A percentile compares a stretch with the other conserved stretches of the same genome.
These are phyloP conservation scores for Citrullus colocynthis DNA, from an alignment of 306 rosid species.

Conservation along the genomic window DNA sequence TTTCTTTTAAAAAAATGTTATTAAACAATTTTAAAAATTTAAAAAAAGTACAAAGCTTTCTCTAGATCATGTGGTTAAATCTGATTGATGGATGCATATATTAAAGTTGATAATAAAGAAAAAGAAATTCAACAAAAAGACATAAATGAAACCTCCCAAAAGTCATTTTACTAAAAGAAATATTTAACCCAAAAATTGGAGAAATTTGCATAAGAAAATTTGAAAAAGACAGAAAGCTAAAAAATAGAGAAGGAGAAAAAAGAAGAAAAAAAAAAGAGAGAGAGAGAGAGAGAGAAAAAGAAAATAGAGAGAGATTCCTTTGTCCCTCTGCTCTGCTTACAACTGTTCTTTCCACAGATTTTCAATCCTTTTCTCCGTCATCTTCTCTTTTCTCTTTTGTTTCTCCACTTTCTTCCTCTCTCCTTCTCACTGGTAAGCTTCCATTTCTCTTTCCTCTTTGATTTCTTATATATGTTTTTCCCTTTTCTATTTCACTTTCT, in stretches of 20 bases:
- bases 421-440: conserved; percentile 18
- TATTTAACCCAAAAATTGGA: not conserved
- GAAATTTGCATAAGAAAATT: not conserved
- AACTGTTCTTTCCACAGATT: conserved; percentile 16
- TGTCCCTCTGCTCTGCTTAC: conserved; percentile 16
- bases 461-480: conserved; percentile 1
- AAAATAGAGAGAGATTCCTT: conserved; percentile 2
- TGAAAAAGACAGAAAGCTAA: conserved; percentile 16
- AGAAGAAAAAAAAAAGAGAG: not conserved
- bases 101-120: no score
- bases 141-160: no score
- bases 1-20: no score
- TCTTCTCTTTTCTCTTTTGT: not conserved
- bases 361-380: not conserved
- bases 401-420: not conserved
- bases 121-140: no score
- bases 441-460: not conserved
- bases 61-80: no score
- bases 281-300: not conserved
- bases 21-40: no score
- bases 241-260: no score
- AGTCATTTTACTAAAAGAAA: not conserved
- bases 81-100: no score
- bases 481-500: not conserved
- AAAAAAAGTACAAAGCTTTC: no score